Conservation (phyloP, 768 basidiomycete genomes). For the Trametes maxima region DNA sequence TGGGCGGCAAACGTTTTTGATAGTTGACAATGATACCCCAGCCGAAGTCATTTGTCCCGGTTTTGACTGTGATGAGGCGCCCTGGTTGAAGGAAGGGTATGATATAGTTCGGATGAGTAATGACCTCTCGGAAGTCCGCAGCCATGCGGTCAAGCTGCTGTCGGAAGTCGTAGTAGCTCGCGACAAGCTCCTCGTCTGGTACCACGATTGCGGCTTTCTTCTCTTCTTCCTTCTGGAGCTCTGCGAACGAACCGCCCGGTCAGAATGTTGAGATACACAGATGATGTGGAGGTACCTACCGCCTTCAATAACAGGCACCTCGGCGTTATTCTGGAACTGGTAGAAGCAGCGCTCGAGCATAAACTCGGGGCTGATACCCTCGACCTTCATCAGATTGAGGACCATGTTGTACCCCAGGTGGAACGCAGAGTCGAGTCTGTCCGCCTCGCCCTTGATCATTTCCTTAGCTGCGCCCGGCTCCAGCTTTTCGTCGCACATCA, state of each 20-base stretch:
- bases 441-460: slow-evolving; percentile 99
- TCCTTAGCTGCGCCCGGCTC: slow-evolving; percentile 89
- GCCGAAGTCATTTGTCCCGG: slow-evolving; percentile 88
- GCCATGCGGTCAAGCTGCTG: slow-evolving; percentile 90
- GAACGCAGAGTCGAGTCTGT: slow-evolving; percentile 96
- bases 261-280: background rate
- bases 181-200: slow-evolving; percentile 79
- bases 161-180: slow-evolving; percentile 91
- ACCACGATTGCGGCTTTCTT: slow-evolving; percentile 65
- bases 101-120: slow-evolving; percentile 95
- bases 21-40: slow-evolving; percentile 96
- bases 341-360: slow-evolving; percentile 98
- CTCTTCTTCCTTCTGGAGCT: slow-evolving; percentile 74
- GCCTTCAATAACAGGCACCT: slow-evolving; percentile 82
- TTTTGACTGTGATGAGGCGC: slow-evolving; percentile 87
- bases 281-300: slow-evolving; percentile 50
- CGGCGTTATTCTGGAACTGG: slow-evolving; percentile 95
- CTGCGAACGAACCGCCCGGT: slow-evolving; percentile 42
- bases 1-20: slow-evolving; percentile 82
- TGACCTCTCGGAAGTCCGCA: slow-evolving; percentile 86
- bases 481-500: slow-evolving; percentile 99
- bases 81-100: slow-evolving; percentile 92
- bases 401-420: slow-evolving; percentile 99
- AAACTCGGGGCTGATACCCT: slow-evolving; percentile 96
- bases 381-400: slow-evolving; percentile 96